Evolutionary conservation across 2,329 filamentous ascomycete genomes (phyloP).

Genomic region (Sporothrix euskadiensis): DNA sequence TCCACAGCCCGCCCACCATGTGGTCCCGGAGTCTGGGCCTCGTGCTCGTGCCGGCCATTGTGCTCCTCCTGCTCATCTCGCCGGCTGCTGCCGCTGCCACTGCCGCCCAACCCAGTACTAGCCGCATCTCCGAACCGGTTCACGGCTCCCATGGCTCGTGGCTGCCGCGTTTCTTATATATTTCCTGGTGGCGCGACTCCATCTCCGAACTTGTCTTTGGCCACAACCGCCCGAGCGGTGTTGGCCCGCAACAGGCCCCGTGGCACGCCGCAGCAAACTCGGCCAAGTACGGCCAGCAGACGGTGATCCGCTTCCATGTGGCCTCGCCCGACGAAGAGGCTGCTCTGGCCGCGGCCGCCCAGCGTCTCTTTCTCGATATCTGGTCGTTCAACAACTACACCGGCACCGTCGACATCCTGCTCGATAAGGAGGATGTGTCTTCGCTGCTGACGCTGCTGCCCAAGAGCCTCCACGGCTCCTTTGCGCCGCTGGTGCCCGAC

Average conservation of each 20-base stretch:
- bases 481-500: constrained; percentile 76
- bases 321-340: constrained; percentile 66
- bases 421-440: constrained; percentile 74
- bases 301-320: constrained; percentile 88
- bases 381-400: constrained; percentile 83
- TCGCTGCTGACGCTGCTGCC: constrained; percentile 79
- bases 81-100: constrained; percentile 15
- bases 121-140: neutral
- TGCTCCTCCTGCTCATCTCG: constrained; percentile 15
- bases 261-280: constrained; percentile 36
- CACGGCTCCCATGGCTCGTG: constrained; percentile 7
- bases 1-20: constrained; percentile 15
- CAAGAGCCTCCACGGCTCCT: constrained; percentile 66
- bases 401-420: constrained; percentile 69
- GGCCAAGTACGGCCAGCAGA: constrained; percentile 67
- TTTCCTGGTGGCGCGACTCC: constrained; percentile 53
- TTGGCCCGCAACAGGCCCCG: neutral
- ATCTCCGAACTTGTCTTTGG: constrained; percentile 19
- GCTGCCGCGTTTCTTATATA: constrained; percentile 45
- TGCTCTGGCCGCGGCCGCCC: constrained; percentile 70
- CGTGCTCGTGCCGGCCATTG: constrained; percentile 10
- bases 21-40: neutral
- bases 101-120: neutral
- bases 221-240: neutral
- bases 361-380: constrained; percentile 79